Evolutionary conservation across 768 basidiomycete species (phyloP).

Genomic region (Psilocybe sp.): DNA sequence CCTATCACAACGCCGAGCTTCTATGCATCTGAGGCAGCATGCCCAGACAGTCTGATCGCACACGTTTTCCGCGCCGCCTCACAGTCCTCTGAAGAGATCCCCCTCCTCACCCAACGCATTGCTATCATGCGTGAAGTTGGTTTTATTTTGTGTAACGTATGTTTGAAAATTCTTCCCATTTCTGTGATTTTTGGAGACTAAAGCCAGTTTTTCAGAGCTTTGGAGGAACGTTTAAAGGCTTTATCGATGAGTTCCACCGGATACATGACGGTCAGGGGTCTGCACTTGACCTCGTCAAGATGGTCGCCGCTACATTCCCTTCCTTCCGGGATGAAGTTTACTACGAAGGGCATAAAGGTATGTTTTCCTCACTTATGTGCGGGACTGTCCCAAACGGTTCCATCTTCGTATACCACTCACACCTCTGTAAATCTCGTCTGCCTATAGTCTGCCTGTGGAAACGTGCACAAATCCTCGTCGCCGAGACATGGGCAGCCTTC

Average conservation of each 20-base stretch:
- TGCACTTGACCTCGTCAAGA: slow-evolving; percentile 69
- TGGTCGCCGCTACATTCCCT: slow-evolving; percentile 69
- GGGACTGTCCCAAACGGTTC: background rate
- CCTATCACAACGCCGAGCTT: slow-evolving; percentile 79
- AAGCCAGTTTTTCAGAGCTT: slow-evolving; percentile 42
- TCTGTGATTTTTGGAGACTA: background rate
- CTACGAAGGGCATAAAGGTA: slow-evolving; percentile 60
- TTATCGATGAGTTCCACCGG: slow-evolving; percentile 60
- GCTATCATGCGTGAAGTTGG: slow-evolving; percentile 79
- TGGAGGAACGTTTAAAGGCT: slow-evolving; percentile 67
- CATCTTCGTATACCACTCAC: background rate
- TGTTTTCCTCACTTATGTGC: slow-evolving; percentile 2
- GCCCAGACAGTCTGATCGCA: slow-evolving; percentile 68
- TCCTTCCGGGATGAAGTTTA: slow-evolving; percentile 70
- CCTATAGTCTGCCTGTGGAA: slow-evolving; percentile 79
- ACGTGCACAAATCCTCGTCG: slow-evolving; percentile 86
- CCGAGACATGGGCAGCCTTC: slow-evolving; percentile 92
- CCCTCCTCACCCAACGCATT: slow-evolving; percentile 70
- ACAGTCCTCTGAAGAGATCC: slow-evolving; percentile 60
- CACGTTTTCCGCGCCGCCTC: slow-evolving; percentile 64
- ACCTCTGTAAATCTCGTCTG: background rate
- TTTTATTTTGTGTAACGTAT: slow-evolving; percentile 62
- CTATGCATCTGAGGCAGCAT: slow-evolving; percentile 66
- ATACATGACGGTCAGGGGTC: slow-evolving; percentile 55
- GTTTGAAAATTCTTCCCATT: slow-evolving; percentile 18